Percentiles rank a stretch among this genome's conserved stretches.
These are phyloP conservation scores for Litchi chinensis DNA, from an alignment of 345 rosid species.

Conservation along the genomic window DNA sequence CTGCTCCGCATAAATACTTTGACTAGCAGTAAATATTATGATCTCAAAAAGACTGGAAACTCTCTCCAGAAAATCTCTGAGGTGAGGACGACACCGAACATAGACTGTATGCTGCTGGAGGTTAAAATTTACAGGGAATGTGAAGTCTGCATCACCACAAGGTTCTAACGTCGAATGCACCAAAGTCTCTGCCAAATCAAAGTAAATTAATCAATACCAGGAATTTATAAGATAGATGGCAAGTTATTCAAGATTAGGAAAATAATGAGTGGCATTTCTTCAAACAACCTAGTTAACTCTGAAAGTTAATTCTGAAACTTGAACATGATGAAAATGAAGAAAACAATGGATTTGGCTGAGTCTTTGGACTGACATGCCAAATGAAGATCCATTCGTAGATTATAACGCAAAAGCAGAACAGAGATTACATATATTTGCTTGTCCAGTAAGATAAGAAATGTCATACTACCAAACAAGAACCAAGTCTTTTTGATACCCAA, in stretches of 20 bases:
- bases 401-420: constrained; percentile 10
- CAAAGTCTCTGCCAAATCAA: constrained; percentile 72
- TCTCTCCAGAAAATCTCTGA: constrained; percentile 88
- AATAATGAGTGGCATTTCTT: not conserved
- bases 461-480: not conserved
- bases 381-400: not conserved
- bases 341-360: not conserved
- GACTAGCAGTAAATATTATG: constrained; percentile 96
- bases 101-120: constrained; percentile 82
- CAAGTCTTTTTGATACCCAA: not conserved
- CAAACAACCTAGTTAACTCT: not conserved
- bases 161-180: constrained; percentile 94
- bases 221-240: not conserved
- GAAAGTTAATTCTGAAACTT: not conserved
- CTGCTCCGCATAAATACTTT: constrained; percentile 94
- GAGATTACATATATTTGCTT: not conserved
- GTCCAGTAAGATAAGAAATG: not conserved
- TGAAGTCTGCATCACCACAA: constrained; percentile 85
- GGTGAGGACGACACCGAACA: constrained; percentile 92
- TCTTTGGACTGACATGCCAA: constrained; percentile 8
- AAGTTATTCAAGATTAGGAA: not conserved
- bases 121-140: constrained; percentile 87
- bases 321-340: not conserved
- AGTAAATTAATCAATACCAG: constrained; percentile 15
- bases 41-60: constrained; percentile 85